Conservation (phyloP, 192 early-diverging fungal species). For the Paraglomus occultum region DNA sequence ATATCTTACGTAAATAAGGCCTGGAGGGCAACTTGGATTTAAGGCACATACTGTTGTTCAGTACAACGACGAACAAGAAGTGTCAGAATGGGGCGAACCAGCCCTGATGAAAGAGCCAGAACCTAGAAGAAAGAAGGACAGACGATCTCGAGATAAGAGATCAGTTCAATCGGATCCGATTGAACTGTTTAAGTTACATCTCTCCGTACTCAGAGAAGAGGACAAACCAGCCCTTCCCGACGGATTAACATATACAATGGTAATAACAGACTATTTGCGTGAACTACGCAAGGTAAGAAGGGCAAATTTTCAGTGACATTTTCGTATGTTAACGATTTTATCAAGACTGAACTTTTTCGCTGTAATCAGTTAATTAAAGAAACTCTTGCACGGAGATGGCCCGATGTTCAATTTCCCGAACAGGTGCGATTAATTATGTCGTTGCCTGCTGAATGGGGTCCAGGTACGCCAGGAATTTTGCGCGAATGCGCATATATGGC, state of each 20-base stretch:
- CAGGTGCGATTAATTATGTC: not conserved
- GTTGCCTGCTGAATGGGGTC: constrained; percentile 1
- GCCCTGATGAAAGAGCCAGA: constrained; percentile 9
- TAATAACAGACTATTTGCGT: constrained; percentile 16
- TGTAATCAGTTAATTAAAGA: not conserved
- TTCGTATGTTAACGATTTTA: not conserved
- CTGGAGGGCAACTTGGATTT: not conserved
- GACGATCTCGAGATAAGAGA: not conserved
- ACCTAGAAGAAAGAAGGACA: not conserved
- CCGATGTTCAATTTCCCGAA: not conserved
- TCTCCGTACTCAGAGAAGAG: not conserved
- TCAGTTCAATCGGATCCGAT: not conserved
- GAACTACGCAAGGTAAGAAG: constrained; percentile 10
- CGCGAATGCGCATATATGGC: not conserved
- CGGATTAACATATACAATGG: not conserved
- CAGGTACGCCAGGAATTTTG: not conserved
- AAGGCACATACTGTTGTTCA: constrained; percentile 21
- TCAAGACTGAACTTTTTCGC: not conserved
- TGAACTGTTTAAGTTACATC: constrained; percentile 27
- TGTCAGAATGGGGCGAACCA: constrained; percentile 4
- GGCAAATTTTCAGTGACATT: not conserved
- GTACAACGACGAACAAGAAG: constrained; percentile 5
- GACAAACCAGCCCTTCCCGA: constrained; percentile 18
- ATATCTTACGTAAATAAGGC: constrained; percentile 1
- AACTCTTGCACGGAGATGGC: not conserved